Evolutionary conservation across 2,329 filamentous ascomycete genomes (phyloP).

Genomic region (Alternaria incomplexa): DNA sequence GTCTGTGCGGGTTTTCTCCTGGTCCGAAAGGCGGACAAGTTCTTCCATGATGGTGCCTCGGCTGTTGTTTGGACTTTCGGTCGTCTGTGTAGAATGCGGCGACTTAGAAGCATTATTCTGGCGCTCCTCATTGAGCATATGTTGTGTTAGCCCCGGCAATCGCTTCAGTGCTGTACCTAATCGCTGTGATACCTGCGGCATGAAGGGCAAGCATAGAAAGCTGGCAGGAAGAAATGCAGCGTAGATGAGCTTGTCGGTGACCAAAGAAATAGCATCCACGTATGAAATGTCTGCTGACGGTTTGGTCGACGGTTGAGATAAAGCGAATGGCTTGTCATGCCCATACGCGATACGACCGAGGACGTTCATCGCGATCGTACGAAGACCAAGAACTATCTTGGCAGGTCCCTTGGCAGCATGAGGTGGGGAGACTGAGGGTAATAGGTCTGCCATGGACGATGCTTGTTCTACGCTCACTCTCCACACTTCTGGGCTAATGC

Average conservation of each 20-base stretch:
- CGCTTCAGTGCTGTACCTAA: neutral
- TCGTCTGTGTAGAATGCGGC: neutral
- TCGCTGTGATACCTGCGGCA: neutral
- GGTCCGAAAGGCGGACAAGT: constrained; percentile 1
- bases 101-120: neutral
- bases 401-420: neutral
- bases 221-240: constrained; percentile 5
- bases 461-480: constrained; percentile 10
- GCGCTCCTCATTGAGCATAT: neutral
- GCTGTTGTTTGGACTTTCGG: neutral
- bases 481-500: constrained; percentile 16
- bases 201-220: constrained; percentile 1
- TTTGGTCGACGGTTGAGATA: neutral
- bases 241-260: neutral
- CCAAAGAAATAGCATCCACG: neutral
- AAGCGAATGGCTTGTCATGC: neutral
- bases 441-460: neutral
- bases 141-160: neutral
- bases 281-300: neutral
- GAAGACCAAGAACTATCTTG: constrained; percentile 3
- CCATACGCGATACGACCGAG: constrained; percentile 6
- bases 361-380: constrained; percentile 7
- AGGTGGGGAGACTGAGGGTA: neutral
- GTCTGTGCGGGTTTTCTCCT: neutral
- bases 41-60: neutral